These are phyloP conservation scores for Athelia psychrophila DNA, from an alignment of 1,284 basidiomycete genomes.

Conservation along the genomic window DNA sequence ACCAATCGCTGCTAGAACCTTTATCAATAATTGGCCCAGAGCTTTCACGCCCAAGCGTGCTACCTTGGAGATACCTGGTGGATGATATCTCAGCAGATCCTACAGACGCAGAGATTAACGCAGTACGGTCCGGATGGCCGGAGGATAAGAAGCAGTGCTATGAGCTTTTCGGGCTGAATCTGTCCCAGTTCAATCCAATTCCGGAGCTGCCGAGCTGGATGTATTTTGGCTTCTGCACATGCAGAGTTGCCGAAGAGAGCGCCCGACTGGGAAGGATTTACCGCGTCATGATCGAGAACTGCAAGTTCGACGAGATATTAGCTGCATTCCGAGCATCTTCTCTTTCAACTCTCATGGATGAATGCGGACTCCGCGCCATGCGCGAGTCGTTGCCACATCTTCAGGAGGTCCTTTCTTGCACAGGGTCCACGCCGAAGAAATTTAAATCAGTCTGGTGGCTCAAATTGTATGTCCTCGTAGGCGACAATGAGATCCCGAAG, in stretches of 20 bases:
- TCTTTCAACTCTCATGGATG: constrained; percentile 23
- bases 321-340: constrained; percentile 19
- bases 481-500: constrained; percentile 8
- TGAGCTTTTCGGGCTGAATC: constrained; percentile 9
- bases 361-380: constrained; percentile 9
- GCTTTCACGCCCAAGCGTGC: too few species aligned
- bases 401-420: constrained; percentile 25
- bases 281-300: constrained; percentile 18
- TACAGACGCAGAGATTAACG: constrained; percentile 6
- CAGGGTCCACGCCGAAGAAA: constrained; percentile 5
- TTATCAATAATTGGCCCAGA: too few species aligned
- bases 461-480: constrained; percentile 26
- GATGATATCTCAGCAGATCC: too few species aligned
- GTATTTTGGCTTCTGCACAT: constrained; percentile 28
- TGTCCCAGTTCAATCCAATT: constrained; percentile 11
- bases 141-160: constrained; percentile 10
- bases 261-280: constrained; percentile 14
- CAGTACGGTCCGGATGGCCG: constrained; percentile 6
- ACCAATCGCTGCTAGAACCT: constrained; percentile 30
- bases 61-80: too few species aligned
- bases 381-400: constrained; percentile 14
- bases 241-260: constrained; percentile 15
- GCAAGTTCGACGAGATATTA: constrained; percentile 31
- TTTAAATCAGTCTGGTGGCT: constrained; percentile 36
- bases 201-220: constrained; percentile 16